Percentiles rank a stretch among this genome's conserved stretches.
Evolutionary conservation across 75 land plant genomes (phyloP).

Genomic region (Selaginella tamariscina): DNA sequence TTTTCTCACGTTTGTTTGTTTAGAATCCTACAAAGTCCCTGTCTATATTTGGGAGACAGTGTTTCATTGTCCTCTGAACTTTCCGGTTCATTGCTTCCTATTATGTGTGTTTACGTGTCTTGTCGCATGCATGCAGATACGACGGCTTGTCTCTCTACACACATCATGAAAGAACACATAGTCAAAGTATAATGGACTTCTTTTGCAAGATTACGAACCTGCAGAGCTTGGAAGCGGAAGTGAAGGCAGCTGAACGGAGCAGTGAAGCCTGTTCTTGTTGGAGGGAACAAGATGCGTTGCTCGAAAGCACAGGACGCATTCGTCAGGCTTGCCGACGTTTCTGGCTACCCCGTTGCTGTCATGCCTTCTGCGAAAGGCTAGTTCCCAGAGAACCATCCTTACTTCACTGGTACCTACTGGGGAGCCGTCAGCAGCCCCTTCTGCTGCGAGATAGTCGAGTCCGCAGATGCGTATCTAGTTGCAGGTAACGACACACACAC

Average conservation of each 20-base stretch:
- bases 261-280: conserved; percentile 8
- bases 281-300: too few species aligned
- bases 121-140: too few species aligned
- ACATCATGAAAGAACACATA: too few species aligned
- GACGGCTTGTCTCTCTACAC: too few species aligned
- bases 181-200: too few species aligned
- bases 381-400: not conserved
- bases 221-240: not conserved
- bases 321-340: not conserved
- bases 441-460: conserved; percentile 54
- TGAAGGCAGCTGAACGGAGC: conserved; percentile 7
- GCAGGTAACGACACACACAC: too few species aligned
- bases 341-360: not conserved
- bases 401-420: conserved; percentile 8
- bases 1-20: too few species aligned
- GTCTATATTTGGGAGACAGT: too few species aligned
- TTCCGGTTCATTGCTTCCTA: too few species aligned
- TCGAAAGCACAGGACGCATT: not conserved
- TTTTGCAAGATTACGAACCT: not conserved
- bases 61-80: too few species aligned
- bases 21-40: too few species aligned
- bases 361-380: conserved; percentile 12
- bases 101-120: too few species aligned
- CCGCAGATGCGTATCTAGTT: conserved; percentile 62
- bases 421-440: conserved; percentile 10